A percentile compares a stretch with the other conserved stretches of the same genome.
Evolutionary conservation across 495 filamentous ascomycete genomes (phyloP).

Genomic region (Tuber indicum): DNA sequence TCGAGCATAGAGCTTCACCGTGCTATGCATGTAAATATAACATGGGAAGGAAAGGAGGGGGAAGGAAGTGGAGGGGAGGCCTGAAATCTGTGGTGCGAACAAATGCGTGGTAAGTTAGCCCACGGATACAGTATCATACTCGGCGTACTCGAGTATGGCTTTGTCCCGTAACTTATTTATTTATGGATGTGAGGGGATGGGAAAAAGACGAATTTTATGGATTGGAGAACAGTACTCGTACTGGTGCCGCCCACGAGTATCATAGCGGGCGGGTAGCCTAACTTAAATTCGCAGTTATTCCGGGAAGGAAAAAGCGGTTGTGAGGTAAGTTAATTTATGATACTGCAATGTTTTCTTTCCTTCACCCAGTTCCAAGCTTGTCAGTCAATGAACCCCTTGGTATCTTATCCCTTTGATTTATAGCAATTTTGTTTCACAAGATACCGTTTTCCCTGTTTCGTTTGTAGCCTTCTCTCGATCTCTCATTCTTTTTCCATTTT

Average conservation of each 20-base stretch:
- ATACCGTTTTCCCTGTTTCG: not conserved
- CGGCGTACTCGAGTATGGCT: too few relatives aligned
- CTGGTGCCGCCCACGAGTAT: not conserved
- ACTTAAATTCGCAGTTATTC: not conserved
- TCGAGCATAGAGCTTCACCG: not conserved
- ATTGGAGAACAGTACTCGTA: not conserved
- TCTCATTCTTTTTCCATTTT: conserved; percentile 19
- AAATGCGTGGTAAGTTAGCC: not conserved
- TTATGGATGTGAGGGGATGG: not conserved
- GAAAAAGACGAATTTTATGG: not conserved
- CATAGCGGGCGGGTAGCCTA: not conserved
- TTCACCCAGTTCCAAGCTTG: not conserved
- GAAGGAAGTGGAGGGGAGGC: not conserved
- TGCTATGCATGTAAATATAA: not conserved
- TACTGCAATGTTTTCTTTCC: not conserved
- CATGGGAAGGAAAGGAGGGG: not conserved
- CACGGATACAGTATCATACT: not conserved
- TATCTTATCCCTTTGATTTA: not conserved
- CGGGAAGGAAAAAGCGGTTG: too few relatives aligned
- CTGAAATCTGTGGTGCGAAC: not conserved
- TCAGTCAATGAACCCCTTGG: not conserved
- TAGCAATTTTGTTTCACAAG: too few relatives aligned
- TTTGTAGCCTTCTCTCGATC: conserved; percentile 25
- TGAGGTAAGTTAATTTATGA: too few relatives aligned
- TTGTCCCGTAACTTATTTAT: not conserved